Base-by-base conservation (phyloP, 495 filamentous ascomycete genomes). In the Neurospora tetrasperma region DNA sequence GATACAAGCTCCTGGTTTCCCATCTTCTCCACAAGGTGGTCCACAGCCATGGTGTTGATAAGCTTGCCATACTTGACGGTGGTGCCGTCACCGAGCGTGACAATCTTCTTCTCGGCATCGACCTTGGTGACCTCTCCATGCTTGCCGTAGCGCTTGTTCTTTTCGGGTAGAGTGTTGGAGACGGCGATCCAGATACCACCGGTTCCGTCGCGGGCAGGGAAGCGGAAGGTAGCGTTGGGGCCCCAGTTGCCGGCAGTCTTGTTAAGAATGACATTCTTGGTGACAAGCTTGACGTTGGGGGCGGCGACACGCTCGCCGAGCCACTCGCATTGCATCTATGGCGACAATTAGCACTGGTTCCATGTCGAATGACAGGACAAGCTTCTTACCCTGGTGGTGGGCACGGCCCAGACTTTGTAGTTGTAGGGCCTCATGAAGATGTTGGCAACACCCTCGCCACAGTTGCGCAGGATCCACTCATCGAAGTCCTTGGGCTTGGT, bases 341-440 rank as follows among this genome's bases (percentile, higher is more conserved):
- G 54, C 23, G 23, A 5, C 11, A 12, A 41, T 76, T 20, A 77
- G 73, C 46, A 72, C 54, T 35, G 4, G 39, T 39, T 46, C 2
- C 62, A 66, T 12, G 4, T 74, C 70, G 74, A 12, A 54, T 23
- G n/a, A 43, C 62, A 23, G 12, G 8, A 66, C 42, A 16, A 35
- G 42, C 70, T n/a, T 85, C 78, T 74, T 88, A 98, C 96, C 92
- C 96, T 97, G 73, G 92, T 96, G 38, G 96, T 98, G 46, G 96
- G 96, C 78, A 98, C 95, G 73, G 96, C 96, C 96, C 96, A 99
- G 80, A 98, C 96, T 86, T 99, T 99, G 90, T 89, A 98, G 89
- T 99, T 99, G 89, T 99, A 99, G 66, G 96, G 96, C 78, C 96
- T 86, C 96, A 99, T 99, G 90, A 99, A 99, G 71, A 94, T 85